Base-by-base conservation (phyloP, 208 protist genomes). In the Novymonas esmeraldas region DNA sequence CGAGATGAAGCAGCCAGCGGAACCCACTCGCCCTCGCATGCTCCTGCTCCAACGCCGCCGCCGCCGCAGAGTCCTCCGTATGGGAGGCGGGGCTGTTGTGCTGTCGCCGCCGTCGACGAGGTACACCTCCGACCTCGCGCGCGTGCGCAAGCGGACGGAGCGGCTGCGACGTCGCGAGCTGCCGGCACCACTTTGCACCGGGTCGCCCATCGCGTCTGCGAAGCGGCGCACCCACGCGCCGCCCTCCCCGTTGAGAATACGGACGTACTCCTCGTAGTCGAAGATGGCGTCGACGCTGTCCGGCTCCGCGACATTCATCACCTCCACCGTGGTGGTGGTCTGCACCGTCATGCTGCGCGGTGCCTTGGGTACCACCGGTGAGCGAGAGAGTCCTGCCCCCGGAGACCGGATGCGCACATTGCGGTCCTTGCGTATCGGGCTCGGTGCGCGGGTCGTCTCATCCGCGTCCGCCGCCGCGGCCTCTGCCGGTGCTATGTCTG, bases 241-340 rank as follows among this genome's bases (percentile, higher is more conserved):
- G n/a, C 34, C 45, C 51, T 54, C 24, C 34, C 72, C 78, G n/a
- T 76, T 76, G 18, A 85, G 50, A 41, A 80, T 33, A 14, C 68
- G 56, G 16, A 81, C 16, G 44, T 81, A 80, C 45, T 78, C 56
- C 44, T 93, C 87, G 70, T 95, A 94, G 65, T 94, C 87, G 67
- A 94, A 94, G 49, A 94, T 84, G 33, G 90, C 90, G 55, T 93
- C 84, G 28, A 91, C 81, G 42, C 74, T 88, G 10, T 81, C 71
- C 29, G 31, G 24, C 34, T 48, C 64, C 11, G 33, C 1, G 0
- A 16, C 10, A 2, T 26, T 52, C 41, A 60, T 16, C n/a, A 60
- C 42, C 6, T 73, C 68, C 39, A 39, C 24, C 11, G 50, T 48
- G 10, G 41, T 46, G 3, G 41, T 55, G 3, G 34, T 66, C 44